Conservation (phyloP, 2,329 filamentous ascomycete genomes). For the Cytospora leucostoma region DNA sequence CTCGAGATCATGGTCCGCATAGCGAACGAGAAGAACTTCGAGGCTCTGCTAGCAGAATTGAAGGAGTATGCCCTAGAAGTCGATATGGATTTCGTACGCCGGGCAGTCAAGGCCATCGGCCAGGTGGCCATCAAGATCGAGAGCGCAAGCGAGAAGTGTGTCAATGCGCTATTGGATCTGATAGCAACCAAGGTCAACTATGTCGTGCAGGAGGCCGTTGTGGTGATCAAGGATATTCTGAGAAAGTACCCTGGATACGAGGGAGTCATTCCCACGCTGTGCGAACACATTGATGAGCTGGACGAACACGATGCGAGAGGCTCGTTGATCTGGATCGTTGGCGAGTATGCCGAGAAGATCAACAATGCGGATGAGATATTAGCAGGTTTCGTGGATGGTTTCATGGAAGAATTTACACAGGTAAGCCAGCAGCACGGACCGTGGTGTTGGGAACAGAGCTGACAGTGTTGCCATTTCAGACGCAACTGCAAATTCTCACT, state of each 20-base stretch:
- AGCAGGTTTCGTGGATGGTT: conserved; percentile 85
- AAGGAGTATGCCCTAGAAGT: conserved; percentile 98
- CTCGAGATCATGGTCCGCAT: conserved; percentile 99
- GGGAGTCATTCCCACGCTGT: conserved; percentile 94
- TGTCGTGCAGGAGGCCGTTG: conserved; percentile 95
- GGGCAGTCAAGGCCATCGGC: conserved; percentile 93
- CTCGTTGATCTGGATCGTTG: conserved; percentile 96
- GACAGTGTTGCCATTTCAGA: conserved; percentile 52
- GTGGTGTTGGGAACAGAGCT: not conserved
- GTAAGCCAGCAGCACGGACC: conserved; percentile 46
- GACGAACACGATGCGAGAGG: conserved; percentile 91
- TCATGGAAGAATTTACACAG: conserved; percentile 95
- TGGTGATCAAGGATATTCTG: conserved; percentile 99
- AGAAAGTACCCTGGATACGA: conserved; percentile 97
- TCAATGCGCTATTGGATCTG: conserved; percentile 88
- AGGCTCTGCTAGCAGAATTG: conserved; percentile 88
- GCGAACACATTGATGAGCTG: conserved; percentile 93
- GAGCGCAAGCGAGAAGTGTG: conserved; percentile 89
- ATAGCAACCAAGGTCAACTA: conserved; percentile 99
- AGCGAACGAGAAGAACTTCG: conserved; percentile 94
- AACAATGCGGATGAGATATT: conserved; percentile 97
- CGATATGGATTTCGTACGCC: conserved; percentile 97
- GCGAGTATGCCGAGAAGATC: conserved; percentile 99
- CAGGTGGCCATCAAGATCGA: conserved; percentile 99
- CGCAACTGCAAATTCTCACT: conserved; percentile 96